phyloP scores from a whole-genome alignment of 305 asterid genomes.

The Withania somnifera region DNA sequence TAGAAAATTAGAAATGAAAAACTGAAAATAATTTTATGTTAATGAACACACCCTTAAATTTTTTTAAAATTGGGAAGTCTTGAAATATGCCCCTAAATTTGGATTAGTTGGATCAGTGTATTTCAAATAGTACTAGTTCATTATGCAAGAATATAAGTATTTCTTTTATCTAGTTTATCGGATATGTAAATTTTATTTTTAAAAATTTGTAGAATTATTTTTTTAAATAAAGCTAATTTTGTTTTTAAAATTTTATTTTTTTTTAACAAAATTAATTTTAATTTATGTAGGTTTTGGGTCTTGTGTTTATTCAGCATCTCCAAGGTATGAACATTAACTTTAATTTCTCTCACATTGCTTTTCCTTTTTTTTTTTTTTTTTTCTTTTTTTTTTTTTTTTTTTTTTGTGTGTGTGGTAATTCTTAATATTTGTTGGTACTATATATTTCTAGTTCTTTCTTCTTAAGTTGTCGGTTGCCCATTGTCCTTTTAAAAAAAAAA shows the following conservation, averaged over 20 bases:
- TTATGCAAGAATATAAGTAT: not conserved
- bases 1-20: too few species aligned
- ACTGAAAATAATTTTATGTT: too few species aligned
- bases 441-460: not conserved
- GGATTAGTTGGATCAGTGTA: not conserved
- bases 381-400: too few species aligned
- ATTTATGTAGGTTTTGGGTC: conserved; percentile 87
- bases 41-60: too few species aligned
- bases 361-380: not conserved
- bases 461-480: not conserved
- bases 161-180: not conserved
- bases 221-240: too few species aligned
- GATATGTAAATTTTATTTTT: too few species aligned
- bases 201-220: too few species aligned
- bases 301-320: conserved; percentile 71
- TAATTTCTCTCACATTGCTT: not conserved
- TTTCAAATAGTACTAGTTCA: not conserved
- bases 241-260: too few species aligned
- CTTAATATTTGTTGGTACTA: not conserved
- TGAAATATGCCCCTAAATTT: too few species aligned
- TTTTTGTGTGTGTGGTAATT: too few species aligned
- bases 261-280: too few species aligned
- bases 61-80: too few species aligned
- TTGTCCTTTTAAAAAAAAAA: not conserved
- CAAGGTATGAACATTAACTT: conserved; percentile 34